Evolutionary conservation across 345 rosid genomes (phyloP).

Genomic region (Limnanthes douglasii): DNA sequence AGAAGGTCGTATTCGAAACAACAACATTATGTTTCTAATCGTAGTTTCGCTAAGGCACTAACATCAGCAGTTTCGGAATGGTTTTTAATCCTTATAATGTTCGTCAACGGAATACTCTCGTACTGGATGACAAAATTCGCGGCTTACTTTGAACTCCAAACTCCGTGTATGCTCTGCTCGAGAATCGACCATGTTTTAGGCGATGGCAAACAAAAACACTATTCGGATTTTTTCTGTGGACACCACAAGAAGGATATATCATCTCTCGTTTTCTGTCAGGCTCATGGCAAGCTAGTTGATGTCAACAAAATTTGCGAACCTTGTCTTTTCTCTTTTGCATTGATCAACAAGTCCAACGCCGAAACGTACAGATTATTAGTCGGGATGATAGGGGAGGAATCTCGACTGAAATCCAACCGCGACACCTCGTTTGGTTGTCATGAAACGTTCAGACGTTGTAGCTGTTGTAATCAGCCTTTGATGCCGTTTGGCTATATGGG

Average conservation of each 20-base stretch:
- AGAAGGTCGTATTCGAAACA: no score
- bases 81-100: constrained; percentile 60
- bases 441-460: constrained; percentile 20
- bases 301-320: constrained; percentile 67
- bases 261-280: constrained; percentile 63
- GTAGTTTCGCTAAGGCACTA: constrained; percentile 38
- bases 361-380: constrained; percentile 80
- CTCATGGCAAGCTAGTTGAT: constrained; percentile 65
- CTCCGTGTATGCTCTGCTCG: constrained; percentile 80
- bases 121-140: constrained; percentile 62
- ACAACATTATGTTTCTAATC: no score
- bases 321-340: constrained; percentile 74
- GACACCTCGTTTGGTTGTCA: constrained; percentile 9
- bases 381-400: constrained; percentile 66
- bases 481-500: constrained; percentile 22
- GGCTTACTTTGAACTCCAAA: constrained; percentile 30
- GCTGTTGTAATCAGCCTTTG: constrained; percentile 58
- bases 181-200: constrained; percentile 77
- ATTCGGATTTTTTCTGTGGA: constrained; percentile 64
- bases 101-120: constrained; percentile 42
- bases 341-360: constrained; percentile 53
- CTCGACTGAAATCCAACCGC: no score
- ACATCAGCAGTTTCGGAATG: constrained; percentile 63
- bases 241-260: constrained; percentile 79
- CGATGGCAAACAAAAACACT: constrained; percentile 19